phyloP scores from a whole-genome alignment of 768 basidiomycete genomes.

The Boletus edulis region DNA sequence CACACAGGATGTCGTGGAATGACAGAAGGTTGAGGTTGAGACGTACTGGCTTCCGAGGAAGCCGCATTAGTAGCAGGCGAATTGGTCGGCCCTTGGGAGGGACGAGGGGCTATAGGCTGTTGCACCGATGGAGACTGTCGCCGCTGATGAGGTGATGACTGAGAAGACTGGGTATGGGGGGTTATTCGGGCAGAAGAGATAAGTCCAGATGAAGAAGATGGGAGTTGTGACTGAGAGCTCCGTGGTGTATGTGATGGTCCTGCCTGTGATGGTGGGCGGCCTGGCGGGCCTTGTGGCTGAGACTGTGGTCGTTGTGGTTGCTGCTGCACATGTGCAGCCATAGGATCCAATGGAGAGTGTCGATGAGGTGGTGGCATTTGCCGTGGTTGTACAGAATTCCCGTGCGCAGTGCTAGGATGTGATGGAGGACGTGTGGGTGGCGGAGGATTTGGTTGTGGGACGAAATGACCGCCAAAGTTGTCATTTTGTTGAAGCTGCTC shows the following conservation, averaged over 20 bases:
- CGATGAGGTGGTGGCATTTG: slow-evolving; percentile 38
- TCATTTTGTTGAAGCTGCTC: slow-evolving; percentile 51
- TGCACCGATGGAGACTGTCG: slow-evolving; percentile 36
- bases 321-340: slow-evolving; percentile 35
- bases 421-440: slow-evolving; percentile 45
- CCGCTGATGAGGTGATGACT: slow-evolving; percentile 31
- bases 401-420: slow-evolving; percentile 34
- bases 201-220: slow-evolving; percentile 27
- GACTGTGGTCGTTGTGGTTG: slow-evolving; percentile 57
- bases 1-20: slow-evolving; percentile 31
- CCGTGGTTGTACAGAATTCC: slow-evolving; percentile 31
- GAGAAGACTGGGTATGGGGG: slow-evolving; percentile 33
- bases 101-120: slow-evolving; percentile 37
- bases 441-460: slow-evolving; percentile 37
- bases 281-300: slow-evolving; percentile 51
- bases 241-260: slow-evolving; percentile 50
- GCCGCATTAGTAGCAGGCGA: slow-evolving; percentile 22
- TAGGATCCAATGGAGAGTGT: slow-evolving; percentile 48
- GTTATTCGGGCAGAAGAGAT: slow-evolving; percentile 32
- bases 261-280: slow-evolving; percentile 50
- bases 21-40: slow-evolving; percentile 32
- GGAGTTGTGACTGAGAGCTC: slow-evolving; percentile 34
- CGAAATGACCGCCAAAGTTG: slow-evolving; percentile 34
- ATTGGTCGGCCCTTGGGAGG: slow-evolving; percentile 28
- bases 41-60: slow-evolving; percentile 30